phyloP scores from a whole-genome alignment of 2,329 filamentous ascomycete genomes.

The Neurospora sp. region DNA sequence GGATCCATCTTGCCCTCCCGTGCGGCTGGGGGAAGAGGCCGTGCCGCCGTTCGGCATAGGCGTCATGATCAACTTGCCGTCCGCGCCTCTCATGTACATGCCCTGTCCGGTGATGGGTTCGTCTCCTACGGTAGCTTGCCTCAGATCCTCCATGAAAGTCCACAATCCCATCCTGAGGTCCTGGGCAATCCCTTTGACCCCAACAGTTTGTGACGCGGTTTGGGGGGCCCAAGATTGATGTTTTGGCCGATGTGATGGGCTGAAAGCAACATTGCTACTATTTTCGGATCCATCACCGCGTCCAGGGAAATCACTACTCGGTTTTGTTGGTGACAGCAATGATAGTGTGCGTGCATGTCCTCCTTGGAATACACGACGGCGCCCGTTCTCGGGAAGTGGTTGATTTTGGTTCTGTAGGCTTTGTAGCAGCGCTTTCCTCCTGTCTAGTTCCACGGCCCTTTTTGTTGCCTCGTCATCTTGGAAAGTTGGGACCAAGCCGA shows the following conservation, averaged over 20 bases:
- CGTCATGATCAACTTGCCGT: constrained; percentile 23
- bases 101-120: constrained; percentile 58
- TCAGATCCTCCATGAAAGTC: constrained; percentile 91
- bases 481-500: constrained; percentile 12
- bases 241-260: constrained; percentile 35
- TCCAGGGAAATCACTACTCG: constrained; percentile 28
- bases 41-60: constrained; percentile 10
- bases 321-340: constrained; percentile 61
- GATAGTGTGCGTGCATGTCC: constrained; percentile 60
- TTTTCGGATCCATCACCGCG: constrained; percentile 3
- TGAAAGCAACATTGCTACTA: constrained; percentile 22
- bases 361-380: constrained; percentile 59
- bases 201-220: constrained; percentile 30
- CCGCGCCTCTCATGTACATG: constrained; percentile 20
- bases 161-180: constrained; percentile 84
- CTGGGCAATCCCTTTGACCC: constrained; percentile 69
- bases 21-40: constrained; percentile 2
- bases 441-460: constrained; percentile 55
- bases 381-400: constrained; percentile 27
- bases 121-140: constrained; percentile 91
- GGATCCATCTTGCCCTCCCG: constrained; percentile 36
- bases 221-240: constrained; percentile 51
- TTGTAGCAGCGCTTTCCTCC: constrained; percentile 57
- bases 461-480: constrained; percentile 27
- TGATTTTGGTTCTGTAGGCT: constrained; percentile 33